These are phyloP conservation scores for Theileria sp. DNA, from an alignment of 169 alveolate species.

Conservation along the genomic window DNA sequence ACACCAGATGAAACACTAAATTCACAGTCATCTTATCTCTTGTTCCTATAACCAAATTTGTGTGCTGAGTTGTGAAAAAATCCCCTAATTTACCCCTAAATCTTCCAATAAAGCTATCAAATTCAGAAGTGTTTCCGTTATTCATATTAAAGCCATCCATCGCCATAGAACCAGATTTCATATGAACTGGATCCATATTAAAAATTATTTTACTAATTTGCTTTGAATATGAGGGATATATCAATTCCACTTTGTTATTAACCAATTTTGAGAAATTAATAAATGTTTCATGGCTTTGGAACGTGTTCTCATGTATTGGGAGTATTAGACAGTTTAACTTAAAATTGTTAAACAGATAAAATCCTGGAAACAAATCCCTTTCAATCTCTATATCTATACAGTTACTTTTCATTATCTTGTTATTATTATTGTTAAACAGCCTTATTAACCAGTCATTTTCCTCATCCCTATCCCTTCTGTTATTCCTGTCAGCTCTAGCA, in stretches of 20 bases:
- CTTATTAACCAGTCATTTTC: constrained; percentile 17
- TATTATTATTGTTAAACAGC: constrained; percentile 7
- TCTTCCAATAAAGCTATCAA: neutral
- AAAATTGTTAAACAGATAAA: constrained; percentile 17
- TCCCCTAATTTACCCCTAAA: constrained; percentile 14
- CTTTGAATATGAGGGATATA: constrained; percentile 11
- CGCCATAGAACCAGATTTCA: neutral
- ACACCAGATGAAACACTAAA: constrained; percentile 49
- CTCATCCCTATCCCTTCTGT: neutral
- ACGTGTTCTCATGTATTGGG: constrained; percentile 44
- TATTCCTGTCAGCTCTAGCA: neutral
- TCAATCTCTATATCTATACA: constrained; percentile 26
- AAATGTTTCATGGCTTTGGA: constrained; percentile 25
- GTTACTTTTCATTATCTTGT: constrained; percentile 21
- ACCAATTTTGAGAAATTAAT: constrained; percentile 37
- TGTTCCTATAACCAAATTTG: constrained; percentile 24
- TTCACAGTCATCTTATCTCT: constrained; percentile 33
- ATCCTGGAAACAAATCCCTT: constrained; percentile 31
- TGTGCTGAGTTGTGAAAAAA: constrained; percentile 24
- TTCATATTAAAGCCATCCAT: neutral
- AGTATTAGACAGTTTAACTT: constrained; percentile 34
- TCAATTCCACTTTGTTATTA: constrained; percentile 36
- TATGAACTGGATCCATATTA: neutral
- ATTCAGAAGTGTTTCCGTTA: neutral
- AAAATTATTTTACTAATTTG: constrained; percentile 7